phyloP scores from a whole-genome alignment of 371 early-diverging fungal species.

The Sporodiniella umbellata region DNA sequence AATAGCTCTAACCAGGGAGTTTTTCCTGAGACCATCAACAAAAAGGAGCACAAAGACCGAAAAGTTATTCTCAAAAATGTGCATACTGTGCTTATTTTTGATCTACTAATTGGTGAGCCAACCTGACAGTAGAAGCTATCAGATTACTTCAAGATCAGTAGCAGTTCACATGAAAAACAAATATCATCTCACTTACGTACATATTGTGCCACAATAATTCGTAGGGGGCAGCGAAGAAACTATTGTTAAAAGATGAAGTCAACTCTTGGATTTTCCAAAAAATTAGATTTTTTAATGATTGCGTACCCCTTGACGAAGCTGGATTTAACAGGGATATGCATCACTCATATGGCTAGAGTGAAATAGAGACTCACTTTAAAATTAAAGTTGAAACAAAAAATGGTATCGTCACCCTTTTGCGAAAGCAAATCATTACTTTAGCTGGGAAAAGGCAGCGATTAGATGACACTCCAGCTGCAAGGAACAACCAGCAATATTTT shows the following conservation, averaged over 20 bases:
- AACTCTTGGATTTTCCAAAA: conserved; percentile 3
- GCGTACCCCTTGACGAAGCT: conserved; percentile 17
- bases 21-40: conserved; percentile 8
- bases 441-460: conserved; percentile 1
- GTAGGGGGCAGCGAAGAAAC: conserved; percentile 7
- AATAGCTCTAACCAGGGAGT: conserved; percentile 1
- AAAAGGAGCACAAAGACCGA: conserved; percentile 4
- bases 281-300: conserved; percentile 9
- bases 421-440: conserved; percentile 6
- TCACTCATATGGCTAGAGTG: background rate
- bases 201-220: conserved; percentile 4
- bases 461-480: conserved; percentile 5
- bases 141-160: conserved; percentile 5
- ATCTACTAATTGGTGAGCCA: conserved; percentile 7
- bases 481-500: background rate
- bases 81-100: conserved; percentile 13
- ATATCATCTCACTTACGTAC: conserved; percentile 2
- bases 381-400: conserved; percentile 5
- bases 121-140: conserved; percentile 12
- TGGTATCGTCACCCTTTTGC: conserved; percentile 4
- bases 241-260: conserved; percentile 4
- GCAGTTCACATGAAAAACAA: conserved; percentile 8
- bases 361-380: conserved; percentile 4
- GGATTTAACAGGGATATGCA: conserved; percentile 16
- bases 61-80: conserved; percentile 1